Evolutionary conservation across 1,284 basidiomycete genomes (phyloP), one percentile per base, ranked within the genome.

Genomic region (Coriolopsis trogii): DNA sequence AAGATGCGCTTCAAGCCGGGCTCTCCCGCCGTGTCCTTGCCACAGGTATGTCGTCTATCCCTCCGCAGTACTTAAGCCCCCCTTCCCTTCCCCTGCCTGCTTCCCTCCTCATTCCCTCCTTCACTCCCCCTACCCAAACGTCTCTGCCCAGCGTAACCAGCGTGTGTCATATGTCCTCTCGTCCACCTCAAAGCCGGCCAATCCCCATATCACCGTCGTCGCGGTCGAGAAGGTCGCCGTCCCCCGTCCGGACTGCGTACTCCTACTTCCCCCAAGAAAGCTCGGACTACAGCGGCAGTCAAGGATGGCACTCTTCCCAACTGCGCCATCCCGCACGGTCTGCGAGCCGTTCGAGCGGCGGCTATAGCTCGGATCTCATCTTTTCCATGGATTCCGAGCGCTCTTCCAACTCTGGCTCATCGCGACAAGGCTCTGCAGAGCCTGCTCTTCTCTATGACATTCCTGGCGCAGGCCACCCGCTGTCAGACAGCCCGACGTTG

Each of bases 351-450:
- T 49, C 57, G 15, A 43, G 38, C 41, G 9, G 26, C 26, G 51
- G 45, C 6, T 23, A 51, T 16, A 53, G 46, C 42, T 54, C 51
- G n/a, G 55, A 55, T 37, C 56, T 58, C 6, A 37, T 61, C 26
- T 61, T 58, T 42, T 26, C 51, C 6, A 56, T 61, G 54, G 59
- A 60, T 16, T 31, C 53, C 9, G 55, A 56, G 12, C 31, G 28
- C 3, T 21, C 31, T 12, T 52, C 50, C 13, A 41, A 23, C 26
- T 46, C 44, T 8, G 25, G 44, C 40, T 52, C 50, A 23, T 46
- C 50, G n/a, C 21, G 28, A 12, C 33, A 31, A 18, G 44, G 50
- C 31, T 37, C 31, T 3, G 38, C 28, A 8, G 49, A 38, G 26
- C 50, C 42, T 2, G 26, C 25, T 8, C 43, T 48, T 30, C 34